Percentiles rank a stretch among this genome's conserved stretches.
Conservation (phyloP, 306 rosid species). For the Ormosia semicastrata region DNA sequence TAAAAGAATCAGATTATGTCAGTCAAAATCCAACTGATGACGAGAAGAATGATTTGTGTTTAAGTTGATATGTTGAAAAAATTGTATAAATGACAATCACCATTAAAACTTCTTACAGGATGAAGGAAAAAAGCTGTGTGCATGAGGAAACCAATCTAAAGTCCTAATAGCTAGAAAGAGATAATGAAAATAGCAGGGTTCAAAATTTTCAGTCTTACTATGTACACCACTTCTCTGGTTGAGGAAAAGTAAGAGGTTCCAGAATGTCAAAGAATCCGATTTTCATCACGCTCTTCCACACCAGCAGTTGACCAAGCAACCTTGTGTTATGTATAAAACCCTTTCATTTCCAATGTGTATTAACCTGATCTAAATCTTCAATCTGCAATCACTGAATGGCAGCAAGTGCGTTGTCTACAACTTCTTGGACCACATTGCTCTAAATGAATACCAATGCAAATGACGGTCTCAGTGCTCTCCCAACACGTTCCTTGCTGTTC, state of each 20-base stretch:
- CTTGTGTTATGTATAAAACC: neutral
- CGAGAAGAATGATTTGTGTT: neutral
- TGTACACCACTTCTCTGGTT: neutral
- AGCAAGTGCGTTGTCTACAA: conserved; percentile 9
- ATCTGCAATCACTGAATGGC: neutral
- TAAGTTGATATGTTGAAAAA: neutral
- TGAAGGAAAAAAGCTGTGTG: neutral
- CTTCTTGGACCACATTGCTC: conserved; percentile 16
- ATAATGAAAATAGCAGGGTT: neutral
- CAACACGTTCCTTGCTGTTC: neutral
- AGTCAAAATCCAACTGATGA: conserved; percentile 1
- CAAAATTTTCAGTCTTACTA: neutral
- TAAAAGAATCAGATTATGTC: neutral
- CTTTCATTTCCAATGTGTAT: conserved; percentile 6
- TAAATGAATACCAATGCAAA: neutral
- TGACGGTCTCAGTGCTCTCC: neutral
- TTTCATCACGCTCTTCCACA: conserved; percentile 17
- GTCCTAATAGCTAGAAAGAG: conserved; percentile 9
- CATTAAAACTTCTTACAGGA: neutral
- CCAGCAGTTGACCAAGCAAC: conserved; percentile 5
- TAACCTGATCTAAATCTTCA: conserved; percentile 17
- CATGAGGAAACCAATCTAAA: conserved; percentile 12
- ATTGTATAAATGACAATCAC: neutral
- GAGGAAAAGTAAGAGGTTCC: conserved; percentile 16
- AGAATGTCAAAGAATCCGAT: conserved; percentile 20